Evolutionary conservation across 2,329 filamentous ascomycete species (phyloP).

Genomic region (Colletotrichum chlorophyti): DNA sequence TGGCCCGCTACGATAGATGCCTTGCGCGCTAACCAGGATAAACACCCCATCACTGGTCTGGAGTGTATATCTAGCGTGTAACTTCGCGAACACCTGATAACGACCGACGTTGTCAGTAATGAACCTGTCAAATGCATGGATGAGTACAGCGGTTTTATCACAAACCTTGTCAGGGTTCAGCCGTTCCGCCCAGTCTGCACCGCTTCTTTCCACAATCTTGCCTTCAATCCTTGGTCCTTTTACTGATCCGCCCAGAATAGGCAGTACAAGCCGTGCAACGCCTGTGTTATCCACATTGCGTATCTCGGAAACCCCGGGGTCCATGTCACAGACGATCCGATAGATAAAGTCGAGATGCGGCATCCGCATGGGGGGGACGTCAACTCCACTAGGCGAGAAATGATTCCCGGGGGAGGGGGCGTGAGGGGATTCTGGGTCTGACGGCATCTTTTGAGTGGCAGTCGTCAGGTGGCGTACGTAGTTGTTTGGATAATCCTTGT

Average conservation of each 20-base stretch:
- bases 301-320: constrained; percentile 24
- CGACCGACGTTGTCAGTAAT: neutral
- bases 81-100: constrained; percentile 16
- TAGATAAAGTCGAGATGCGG: constrained; percentile 33
- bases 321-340: constrained; percentile 32
- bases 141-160: too few species aligned
- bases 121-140: neutral
- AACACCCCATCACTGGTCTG: constrained; percentile 30
- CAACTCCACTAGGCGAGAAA: constrained; percentile 25
- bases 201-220: constrained; percentile 32
- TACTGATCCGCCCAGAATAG: constrained; percentile 30
- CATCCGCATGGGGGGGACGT: constrained; percentile 30
- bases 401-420: constrained; percentile 25
- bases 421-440: neutral
- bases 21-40: constrained; percentile 31
- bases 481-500: too few species aligned
- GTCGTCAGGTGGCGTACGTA: neutral
- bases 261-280: constrained; percentile 30
- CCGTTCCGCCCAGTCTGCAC: constrained; percentile 32
- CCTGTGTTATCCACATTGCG: constrained; percentile 25
- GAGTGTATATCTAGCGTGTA: constrained; percentile 32
- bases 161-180: constrained; percentile 24
- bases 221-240: constrained; percentile 29
- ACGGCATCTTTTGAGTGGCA: neutral
- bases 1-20: constrained; percentile 19